Percentiles rank a stretch among this genome's conserved stretches.
Conservation (phyloP, 805 yeast species). For the Pichia nanzhaoensis region DNA sequence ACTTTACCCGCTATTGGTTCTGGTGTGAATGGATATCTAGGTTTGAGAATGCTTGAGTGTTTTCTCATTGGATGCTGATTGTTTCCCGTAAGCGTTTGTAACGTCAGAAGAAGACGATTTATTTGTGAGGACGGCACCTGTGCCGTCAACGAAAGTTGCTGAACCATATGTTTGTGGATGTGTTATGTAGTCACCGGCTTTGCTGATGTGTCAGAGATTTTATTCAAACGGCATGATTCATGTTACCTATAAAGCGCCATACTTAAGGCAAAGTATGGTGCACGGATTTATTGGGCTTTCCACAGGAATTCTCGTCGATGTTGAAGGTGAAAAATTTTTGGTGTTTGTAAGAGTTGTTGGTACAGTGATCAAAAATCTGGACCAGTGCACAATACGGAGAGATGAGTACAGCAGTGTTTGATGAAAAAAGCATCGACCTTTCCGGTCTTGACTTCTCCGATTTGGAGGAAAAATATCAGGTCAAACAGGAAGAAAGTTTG, state of each 20-base stretch:
- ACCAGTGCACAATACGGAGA: not conserved
- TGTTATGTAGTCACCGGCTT: too few relatives aligned
- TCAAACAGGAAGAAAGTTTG: conserved; percentile 49
- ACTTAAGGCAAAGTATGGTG: not conserved
- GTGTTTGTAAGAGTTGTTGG: too few relatives aligned
- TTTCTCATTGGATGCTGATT: conserved; percentile 39
- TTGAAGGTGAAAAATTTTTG: not conserved
- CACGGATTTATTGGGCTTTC: not conserved
- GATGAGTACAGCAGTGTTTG: conserved; percentile 24
- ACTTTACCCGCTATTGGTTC: conserved; percentile 50
- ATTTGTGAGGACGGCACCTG: conserved; percentile 37
- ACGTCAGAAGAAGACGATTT: conserved; percentile 39
- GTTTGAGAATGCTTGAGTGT: conserved; percentile 44
- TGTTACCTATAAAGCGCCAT: too few relatives aligned
- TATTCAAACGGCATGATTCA: too few relatives aligned
- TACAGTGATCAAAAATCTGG: too few relatives aligned
- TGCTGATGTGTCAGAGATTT: too few relatives aligned
- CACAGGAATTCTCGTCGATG: not conserved
- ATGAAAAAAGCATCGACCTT: conserved; percentile 39
- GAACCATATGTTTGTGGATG: too few relatives aligned
- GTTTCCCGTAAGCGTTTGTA: conserved; percentile 48
- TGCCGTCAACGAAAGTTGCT: conserved; percentile 44
- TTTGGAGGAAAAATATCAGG: conserved; percentile 67
- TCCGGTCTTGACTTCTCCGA: conserved; percentile 72
- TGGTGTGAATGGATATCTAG: conserved; percentile 46